Base-by-base conservation (phyloP, 805 yeast genomes). In the Blastobotrys terrestris region DNA sequence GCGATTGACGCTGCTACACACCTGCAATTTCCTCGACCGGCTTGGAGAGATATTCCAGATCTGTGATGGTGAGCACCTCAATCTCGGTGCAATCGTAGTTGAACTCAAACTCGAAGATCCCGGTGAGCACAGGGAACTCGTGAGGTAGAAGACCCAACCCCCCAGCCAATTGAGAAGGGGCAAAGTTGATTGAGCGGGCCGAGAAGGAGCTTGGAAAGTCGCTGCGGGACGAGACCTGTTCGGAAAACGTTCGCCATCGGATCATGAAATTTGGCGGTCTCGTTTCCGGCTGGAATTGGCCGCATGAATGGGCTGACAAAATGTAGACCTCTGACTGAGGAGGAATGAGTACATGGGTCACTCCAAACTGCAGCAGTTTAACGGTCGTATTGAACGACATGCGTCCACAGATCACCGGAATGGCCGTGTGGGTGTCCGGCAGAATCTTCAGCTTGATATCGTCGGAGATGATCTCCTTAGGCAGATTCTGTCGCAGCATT, bases 51-150 rank as follows among this genome's bases (percentile, higher is more conserved):
- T 67, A 67, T 55, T 68, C 71, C 19, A 68, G 61, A 49, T 67
- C 62, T n/a, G 66, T 60, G 43, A 68, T 57, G 6, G 66, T 58
- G 44, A 68, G 69, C 35, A 58, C 57, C 19, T 56, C 42, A 14
- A 68, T 57, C 8, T 39, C 35, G n/a, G 55, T 52, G 59, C 70
- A 65, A 20, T 53, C 55, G 4, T 48, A 31, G 43, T 53, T 60
- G 50, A 68, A 63, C 22, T 61, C 64, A 47, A 67, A 68, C 58
- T 67, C 70, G 50, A 68, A 67, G 39, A 65, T 59, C n/a, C 72
- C 72, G 13, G 67, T 65, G 21, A 68, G 55, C 16, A 67, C 64
- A 2, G 70, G 70, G 55, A 61, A 65, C 57, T 67, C 71, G 41
- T 62, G 62, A 1, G 70, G 68, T n/a, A 60, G 54, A 39, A 67